Base-by-base conservation (phyloP, 2,329 filamentous ascomycete genomes). In the Talaromyces atroroseus region DNA sequence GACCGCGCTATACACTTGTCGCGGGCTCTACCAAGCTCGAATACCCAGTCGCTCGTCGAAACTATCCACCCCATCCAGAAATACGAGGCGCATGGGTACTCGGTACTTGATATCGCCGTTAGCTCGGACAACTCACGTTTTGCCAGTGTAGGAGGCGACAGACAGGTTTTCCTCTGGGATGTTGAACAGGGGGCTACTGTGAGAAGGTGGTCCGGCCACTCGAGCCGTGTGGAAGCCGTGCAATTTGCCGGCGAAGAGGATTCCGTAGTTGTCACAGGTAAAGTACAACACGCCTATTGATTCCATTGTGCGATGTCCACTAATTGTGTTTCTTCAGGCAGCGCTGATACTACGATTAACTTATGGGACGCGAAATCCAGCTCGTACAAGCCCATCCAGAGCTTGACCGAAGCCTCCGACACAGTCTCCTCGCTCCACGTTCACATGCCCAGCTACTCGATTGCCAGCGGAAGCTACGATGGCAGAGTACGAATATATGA, bases 111-210 rank as follows among this genome's bases (percentile, higher is more conserved):
- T 62, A 80, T 99, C 40, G 79, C 82, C 52, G 87, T 96, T 50
- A 71, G 77, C 18, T 68, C 77, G 23, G 87, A 90, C 75, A 99
- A 99, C 73, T 82, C 90, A 62, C 84, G 84, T 45, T 96, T 99
- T 71, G 87, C 86, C 10, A 92, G 87, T n/a, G 83, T 84, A 1
- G 94, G 94, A 63, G 94, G 94, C 58, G 94, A 99, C 76, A 89
- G 92, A 64, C 81, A 83, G 59, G 90, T 96, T 0, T 96, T 96
- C 68, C 80, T 96, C 5, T 97, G 94, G 94, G 94, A 99, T 72
- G 94, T 97, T 0, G 80, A 87, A 48, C 88, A 86, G 2, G 90
- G 88, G 18, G 80, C 83, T 63, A 96, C 92, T 3, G 76, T 88
- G 24, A 82, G 89, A 21, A 82, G 94, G 26, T 94, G 92, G 72